Evolutionary conservation across 2,329 filamentous ascomycete genomes (phyloP), one percentile per base, ranked within the genome.

Genomic region (Ophiostoma ulmi): DNA sequence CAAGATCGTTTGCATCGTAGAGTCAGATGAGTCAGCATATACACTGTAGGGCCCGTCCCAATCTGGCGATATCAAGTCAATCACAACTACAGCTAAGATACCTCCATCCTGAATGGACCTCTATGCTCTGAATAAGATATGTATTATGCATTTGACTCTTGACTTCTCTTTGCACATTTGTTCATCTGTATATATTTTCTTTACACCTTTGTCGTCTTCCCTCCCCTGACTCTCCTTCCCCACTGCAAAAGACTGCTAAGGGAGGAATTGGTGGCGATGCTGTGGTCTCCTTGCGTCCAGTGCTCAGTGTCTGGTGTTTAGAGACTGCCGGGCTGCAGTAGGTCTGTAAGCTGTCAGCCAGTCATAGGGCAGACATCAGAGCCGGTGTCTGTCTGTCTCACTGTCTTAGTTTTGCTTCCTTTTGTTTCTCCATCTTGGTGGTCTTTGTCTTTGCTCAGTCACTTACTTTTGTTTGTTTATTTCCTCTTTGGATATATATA

Each of bases 321-420:
- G 6, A 20, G 44, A 8, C 5, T 48, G 44, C 44, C 17, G 1
- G 44, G 44, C 44, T n/a, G 44, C 44, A 48, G 44, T 48, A 48
- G 44, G 20, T 31, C 44, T 48, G 44, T 20, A 20, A 20, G 17
- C 17, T 48, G 44, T n/a, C 44, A 48, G 22, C 52, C 52, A 58
- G 22, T 58, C 52, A 31, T 4, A 31, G 22, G 7, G 3, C 52
- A 58, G 52, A 58, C n/a, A 58, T 26, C 52, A 58, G 52, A 58
- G 52, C 52, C 52, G 52, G 58, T 36, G 58, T 63, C 58, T 20
- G 26, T 35, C 26, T 26, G 26, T 63, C 58, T 63, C 58, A 63
- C 26, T 20, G 22, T 61, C 22, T 55, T 17, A n/a, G 55, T 22
- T 14, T 61, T 26, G n/a, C 55, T 31, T 61, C 31, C 11, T 13